Evolutionary conservation across 75 land plant species (phyloP), one percentile per base, ranked within the genome.

Genomic region (Larix kaempferi): DNA sequence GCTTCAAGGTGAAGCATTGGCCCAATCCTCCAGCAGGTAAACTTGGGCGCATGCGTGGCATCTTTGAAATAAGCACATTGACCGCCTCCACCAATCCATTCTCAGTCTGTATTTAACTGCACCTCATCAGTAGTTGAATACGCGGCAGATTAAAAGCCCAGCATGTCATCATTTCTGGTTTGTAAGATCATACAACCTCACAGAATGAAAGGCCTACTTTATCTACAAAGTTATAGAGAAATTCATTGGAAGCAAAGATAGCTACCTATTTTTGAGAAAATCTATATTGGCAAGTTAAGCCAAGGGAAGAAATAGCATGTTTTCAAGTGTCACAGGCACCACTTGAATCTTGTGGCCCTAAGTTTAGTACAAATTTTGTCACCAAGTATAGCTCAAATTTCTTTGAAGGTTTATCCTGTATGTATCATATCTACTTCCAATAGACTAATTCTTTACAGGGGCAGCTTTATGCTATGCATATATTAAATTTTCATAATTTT

Each of bases 61-160:
- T 96, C 76, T 83, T 86, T 77, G 92, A 84, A 25, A 94, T 86
- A 61, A 96, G 89, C 77, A 90, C 86, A 75, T 90, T 91, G 77
- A 96, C 95, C 57, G 98, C 93, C 83, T 96, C 99, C 26, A 96
- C 99, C 23, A 96, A 77, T 12, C 99, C 99, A 86, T 96, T 96
- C 84, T 96, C 99, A 78, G 91, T 93, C 99, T 96, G 93, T 55
- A 37, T 33, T 21, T 41, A 69, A 69, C 52, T n/a, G 73, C 13
- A 69, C 12, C 25, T 69, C 54, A 69, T 69, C 25, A 69, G 73
- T 35, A 69, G 54, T 65, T 37, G 39, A n/a, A 69, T n/a, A 41
- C 23, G 71, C 33, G 59, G 76, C 57, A 75, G 21, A 57, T 29
- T 59, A 19, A 26, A 75, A 21, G 29, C 35, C 52, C n/a, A 69